Conservation (phyloP, 441 rosid genomes). For the Pelargonium citronellum region DNA sequence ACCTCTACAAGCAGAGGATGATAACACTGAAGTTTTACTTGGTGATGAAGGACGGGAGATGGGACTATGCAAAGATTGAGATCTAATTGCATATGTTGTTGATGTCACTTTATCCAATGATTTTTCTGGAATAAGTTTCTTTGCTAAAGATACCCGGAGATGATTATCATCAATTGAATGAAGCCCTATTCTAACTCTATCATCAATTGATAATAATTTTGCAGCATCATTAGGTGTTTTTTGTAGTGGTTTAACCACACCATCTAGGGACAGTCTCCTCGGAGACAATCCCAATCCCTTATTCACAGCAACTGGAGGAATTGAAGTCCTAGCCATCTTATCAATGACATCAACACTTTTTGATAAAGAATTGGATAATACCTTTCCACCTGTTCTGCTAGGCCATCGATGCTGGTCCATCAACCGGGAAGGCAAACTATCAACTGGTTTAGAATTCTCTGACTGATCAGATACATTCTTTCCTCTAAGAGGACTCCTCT, state of each 20-base stretch:
- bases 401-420: slow-evolving; percentile 96
- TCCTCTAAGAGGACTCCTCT: slow-evolving; percentile 71
- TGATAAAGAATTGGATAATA: slow-evolving; percentile 42
- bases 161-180: slow-evolving; percentile 45
- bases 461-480: slow-evolving; percentile 70
- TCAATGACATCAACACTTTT: slow-evolving; percentile 61
- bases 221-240: slow-evolving; percentile 53
- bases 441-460: slow-evolving; percentile 85
- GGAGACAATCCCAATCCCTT: slow-evolving; percentile 40
- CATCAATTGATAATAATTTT: slow-evolving; percentile 35
- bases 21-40: slow-evolving; percentile 37
- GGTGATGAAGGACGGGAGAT: slow-evolving; percentile 53
- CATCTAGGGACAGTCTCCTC: slow-evolving; percentile 46
- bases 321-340: slow-evolving; percentile 37
- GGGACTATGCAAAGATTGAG: slow-evolving; percentile 37
- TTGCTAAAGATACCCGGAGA: slow-evolving; percentile 30
- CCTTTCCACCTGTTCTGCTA: slow-evolving; percentile 60
- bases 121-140: slow-evolving; percentile 40
- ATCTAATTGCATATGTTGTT: slow-evolving; percentile 38
- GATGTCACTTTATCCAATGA: slow-evolving; percentile 48
- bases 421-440: slow-evolving; percentile 55
- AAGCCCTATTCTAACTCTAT: slow-evolving; percentile 35
- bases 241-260: slow-evolving; percentile 42
- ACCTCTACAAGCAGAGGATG: slow-evolving; percentile 50
- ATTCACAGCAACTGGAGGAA: slow-evolving; percentile 36